phyloP scores from a whole-genome alignment of 2,329 filamentous ascomycete genomes.

The Geosmithia putterillii region DNA sequence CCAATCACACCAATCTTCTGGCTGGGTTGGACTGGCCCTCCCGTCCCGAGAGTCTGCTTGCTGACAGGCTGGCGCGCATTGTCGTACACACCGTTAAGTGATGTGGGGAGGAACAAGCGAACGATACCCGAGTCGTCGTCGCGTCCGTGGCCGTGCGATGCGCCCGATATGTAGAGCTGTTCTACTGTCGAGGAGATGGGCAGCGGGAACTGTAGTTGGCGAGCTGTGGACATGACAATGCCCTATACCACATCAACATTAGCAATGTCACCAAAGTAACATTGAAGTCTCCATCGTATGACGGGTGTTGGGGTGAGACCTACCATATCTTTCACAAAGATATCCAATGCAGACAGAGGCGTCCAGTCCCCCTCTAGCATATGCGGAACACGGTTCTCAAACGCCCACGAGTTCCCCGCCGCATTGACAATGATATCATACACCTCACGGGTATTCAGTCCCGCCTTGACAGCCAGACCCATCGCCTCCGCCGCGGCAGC shows the following conservation, averaged over 20 bases:
- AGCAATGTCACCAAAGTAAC: no score
- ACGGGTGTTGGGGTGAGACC: no score
- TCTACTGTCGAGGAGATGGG: slow-evolving; percentile 51
- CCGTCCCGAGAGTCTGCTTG: slow-evolving; percentile 20
- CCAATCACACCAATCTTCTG: no score
- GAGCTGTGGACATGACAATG: slow-evolving; percentile 56
- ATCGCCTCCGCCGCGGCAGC: slow-evolving; percentile 46
- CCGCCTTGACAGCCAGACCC: slow-evolving; percentile 44
- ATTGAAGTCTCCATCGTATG: no score
- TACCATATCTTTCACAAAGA: slow-evolving; percentile 49
- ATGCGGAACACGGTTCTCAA: slow-evolving; percentile 43
- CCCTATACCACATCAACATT: no score
- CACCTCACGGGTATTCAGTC: slow-evolving; percentile 30
- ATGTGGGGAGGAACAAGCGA: slow-evolving; percentile 26
- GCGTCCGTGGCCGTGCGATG: slow-evolving; percentile 39
- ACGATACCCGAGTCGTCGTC: slow-evolving; percentile 32
- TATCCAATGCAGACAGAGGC: slow-evolving; percentile 43
- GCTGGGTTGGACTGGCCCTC: no score
- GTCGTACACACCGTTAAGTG: slow-evolving; percentile 16
- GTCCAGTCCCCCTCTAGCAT: slow-evolving; percentile 39
- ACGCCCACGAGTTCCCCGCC: slow-evolving; percentile 47
- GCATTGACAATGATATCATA: slow-evolving; percentile 30
- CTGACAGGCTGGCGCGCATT: slow-evolving; percentile 14
- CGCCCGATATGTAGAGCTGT: slow-evolving; percentile 48
- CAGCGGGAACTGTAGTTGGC: slow-evolving; percentile 42